These are phyloP conservation scores for Chenopodium formosanum DNA, from an alignment of 148 eudicot species.

Conservation along the genomic window DNA sequence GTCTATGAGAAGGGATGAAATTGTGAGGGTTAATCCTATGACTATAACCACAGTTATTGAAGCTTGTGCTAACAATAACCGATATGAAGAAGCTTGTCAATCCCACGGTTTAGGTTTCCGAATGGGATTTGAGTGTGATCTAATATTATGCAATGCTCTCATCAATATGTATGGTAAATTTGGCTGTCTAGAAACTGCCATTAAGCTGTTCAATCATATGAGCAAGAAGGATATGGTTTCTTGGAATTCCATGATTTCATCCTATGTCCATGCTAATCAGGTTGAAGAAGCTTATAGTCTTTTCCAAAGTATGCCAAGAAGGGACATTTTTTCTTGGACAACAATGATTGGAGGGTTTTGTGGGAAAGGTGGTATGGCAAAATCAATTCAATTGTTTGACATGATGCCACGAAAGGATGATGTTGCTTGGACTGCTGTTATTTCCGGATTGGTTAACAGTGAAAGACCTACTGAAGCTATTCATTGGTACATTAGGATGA, in stretches of 20 bases:
- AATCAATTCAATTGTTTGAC: conserved; percentile 41
- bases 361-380: conserved; percentile 38
- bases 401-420: conserved; percentile 54
- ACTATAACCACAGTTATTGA: conserved; percentile 47
- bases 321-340: conserved; percentile 57
- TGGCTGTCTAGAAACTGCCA: conserved; percentile 43
- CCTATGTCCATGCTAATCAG: conserved; percentile 39
- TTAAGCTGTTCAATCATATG: conserved; percentile 35
- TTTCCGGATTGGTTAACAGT: conserved; percentile 51
- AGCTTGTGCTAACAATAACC: conserved; percentile 47
- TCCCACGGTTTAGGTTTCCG: conserved; percentile 47
- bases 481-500: conserved; percentile 50
- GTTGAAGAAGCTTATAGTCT: conserved; percentile 42
- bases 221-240: conserved; percentile 42
- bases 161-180: conserved; percentile 57
- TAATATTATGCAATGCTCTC: conserved; percentile 51
- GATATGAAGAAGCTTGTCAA: conserved; percentile 51
- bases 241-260: conserved; percentile 50
- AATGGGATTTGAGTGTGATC: conserved; percentile 48
- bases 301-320: conserved; percentile 41
- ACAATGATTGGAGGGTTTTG: conserved; percentile 60
- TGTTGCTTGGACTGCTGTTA: conserved; percentile 66
- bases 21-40: conserved; percentile 32
- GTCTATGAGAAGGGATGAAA: conserved; percentile 46
- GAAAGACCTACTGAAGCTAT: conserved; percentile 44